These are phyloP conservation scores for carrot (Daucus carota) DNA, from an alignment of 129 eudicot species.

Conservation along the genomic window DNA sequence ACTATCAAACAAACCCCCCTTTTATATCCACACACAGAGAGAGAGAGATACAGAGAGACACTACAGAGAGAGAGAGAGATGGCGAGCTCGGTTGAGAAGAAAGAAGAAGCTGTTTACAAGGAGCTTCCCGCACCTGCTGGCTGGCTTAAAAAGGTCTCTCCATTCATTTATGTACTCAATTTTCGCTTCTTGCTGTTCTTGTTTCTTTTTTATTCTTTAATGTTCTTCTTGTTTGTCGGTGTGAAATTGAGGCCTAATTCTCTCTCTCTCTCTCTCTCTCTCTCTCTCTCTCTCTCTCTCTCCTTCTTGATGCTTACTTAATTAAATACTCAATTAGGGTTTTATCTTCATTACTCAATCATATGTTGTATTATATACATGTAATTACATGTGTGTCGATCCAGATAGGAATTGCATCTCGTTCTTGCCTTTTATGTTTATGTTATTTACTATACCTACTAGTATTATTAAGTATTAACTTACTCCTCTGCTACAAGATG, in stretches of 20 bases:
- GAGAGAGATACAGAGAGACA: too few species aligned
- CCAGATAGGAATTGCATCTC: neutral
- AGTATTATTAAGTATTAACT: neutral
- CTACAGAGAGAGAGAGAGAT: neutral
- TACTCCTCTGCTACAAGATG: neutral
- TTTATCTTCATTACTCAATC: neutral
- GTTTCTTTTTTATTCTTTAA: neutral
- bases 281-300: neutral
- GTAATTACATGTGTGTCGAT: neutral
- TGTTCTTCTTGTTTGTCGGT: neutral
- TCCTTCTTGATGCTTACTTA: neutral
- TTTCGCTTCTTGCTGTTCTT: too few species aligned
- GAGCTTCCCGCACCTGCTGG: slow-evolving; percentile 1
- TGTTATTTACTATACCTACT: neutral
- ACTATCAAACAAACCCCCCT: too few species aligned
- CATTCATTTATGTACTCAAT: too few species aligned
- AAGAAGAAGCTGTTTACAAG: slow-evolving; percentile 1
- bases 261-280: neutral
- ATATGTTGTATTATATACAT: neutral
- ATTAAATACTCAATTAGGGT: neutral
- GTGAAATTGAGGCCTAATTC: too few species aligned
- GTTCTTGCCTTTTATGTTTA: neutral
- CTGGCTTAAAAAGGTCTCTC: neutral
- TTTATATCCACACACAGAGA: too few species aligned
- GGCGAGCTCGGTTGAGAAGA: neutral